Evolutionary conservation across 208 protist genomes (phyloP), one percentile per base, ranked within the genome.

Genomic region (Balamuthia mandrillaris): DNA sequence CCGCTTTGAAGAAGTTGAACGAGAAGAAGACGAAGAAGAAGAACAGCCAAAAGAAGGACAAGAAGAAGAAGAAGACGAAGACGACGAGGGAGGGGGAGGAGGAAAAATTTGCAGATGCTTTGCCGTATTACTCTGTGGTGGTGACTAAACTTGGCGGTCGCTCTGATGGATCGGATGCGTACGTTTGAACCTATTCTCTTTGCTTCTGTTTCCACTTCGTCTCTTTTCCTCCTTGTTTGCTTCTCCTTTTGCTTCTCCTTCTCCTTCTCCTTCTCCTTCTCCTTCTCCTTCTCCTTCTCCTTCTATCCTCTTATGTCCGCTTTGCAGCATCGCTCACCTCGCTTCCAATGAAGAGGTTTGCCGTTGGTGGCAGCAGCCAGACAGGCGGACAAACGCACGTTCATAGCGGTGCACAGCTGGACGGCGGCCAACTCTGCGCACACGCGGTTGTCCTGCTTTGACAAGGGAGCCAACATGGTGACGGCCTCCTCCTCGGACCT

Each of bases 391-490:
- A 58, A 52, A 33, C 68, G 68, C n/a, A 78, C 45, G 3, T 78
- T 78, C 24, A 35, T 78, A 18, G 68, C 45, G 21, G 44, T 78
- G 68, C 10, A 45, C 27, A 78, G 68, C 45, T 78, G 41, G 68
- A 78, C 68, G 9, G 68, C 68, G 4, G 29, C 31, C 45, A 21
- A 58, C 16, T 78, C 68, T 5, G 45, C 68, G 12, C 41, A n/a
- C 21, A 52, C 16, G 41, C 41, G 68, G 68, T 49, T 58, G 27
- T 2, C 39, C 31, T 78, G 68, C 68, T 78, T 78, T 29, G 24
- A 58, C 16, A 31, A 58, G 45, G 68, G 68, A 27, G 68, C 68
- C 44, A 78, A 78, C 45, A 78, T 78, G 68, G 68, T 78, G 29
- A 78, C 68, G 0, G n/a, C 41, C 27, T 78, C 68, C 16, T 10